Evolutionary conservation across 1,284 basidiomycete species (phyloP).

Genomic region (Cutaneotrichosporon sp.): DNA sequence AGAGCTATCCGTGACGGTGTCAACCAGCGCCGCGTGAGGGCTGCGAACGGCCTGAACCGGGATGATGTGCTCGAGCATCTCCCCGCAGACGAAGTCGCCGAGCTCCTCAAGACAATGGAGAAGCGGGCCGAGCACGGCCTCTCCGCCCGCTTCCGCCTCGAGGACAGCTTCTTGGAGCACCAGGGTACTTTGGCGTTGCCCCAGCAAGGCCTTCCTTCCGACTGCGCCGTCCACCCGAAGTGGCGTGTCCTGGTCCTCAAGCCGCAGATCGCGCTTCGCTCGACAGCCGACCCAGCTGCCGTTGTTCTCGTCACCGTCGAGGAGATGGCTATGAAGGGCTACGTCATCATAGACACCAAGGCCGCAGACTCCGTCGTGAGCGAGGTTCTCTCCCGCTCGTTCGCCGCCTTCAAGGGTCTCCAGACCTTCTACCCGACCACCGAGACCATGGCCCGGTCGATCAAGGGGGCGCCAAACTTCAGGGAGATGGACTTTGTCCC

Average conservation of each 20-base stretch:
- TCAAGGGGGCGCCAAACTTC: slow-evolving; percentile 1
- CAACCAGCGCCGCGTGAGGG: slow-evolving; percentile 25
- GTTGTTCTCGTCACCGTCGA: slow-evolving; percentile 79
- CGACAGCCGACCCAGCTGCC: slow-evolving; percentile 64
- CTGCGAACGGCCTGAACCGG: slow-evolving; percentile 19
- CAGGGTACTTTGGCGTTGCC: slow-evolving; percentile 24
- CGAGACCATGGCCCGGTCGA: slow-evolving; percentile 24
- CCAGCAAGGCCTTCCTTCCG: slow-evolving; percentile 38
- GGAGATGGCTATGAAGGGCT: slow-evolving; percentile 78
- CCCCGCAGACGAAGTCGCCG: slow-evolving; percentile 6
- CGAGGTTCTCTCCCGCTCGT: slow-evolving; percentile 80
- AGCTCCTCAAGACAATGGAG: slow-evolving; percentile 26
- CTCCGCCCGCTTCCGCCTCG: slow-evolving; percentile 27
- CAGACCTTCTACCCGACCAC: slow-evolving; percentile 81
- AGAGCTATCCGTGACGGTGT: slow-evolving; percentile 38
- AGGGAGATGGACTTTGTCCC: slow-evolving; percentile 63
- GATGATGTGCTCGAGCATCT: slow-evolving; percentile 16
- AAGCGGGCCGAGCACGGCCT: slow-evolving; percentile 22
- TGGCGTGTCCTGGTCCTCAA: slow-evolving; percentile 84
- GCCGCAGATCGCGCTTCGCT: slow-evolving; percentile 83
- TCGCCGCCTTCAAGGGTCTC: slow-evolving; percentile 71
- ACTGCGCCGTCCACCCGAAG: slow-evolving; percentile 59
- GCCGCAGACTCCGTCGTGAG: slow-evolving; percentile 81
- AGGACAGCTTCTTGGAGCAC: slow-evolving; percentile 23
- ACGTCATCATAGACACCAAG: slow-evolving; percentile 75